Percentiles rank a stretch among this genome's conserved stretches.
Conservation (phyloP, 202 grass and related monocot genomes). For the Dendrocalamus latiflorus region DNA sequence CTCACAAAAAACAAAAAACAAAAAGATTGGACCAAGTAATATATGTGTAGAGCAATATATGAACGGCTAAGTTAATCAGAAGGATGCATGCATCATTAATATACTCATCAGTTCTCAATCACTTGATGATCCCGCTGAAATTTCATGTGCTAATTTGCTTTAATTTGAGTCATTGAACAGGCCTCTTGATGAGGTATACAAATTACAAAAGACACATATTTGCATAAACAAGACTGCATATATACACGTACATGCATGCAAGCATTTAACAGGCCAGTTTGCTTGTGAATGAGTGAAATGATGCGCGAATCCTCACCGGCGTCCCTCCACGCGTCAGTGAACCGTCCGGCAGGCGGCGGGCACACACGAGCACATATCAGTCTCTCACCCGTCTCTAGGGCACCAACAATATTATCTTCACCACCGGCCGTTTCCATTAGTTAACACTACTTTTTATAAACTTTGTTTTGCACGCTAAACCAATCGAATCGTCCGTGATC, state of each 20-base stretch:
- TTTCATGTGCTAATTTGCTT: too few species aligned
- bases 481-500: conserved; percentile 8
- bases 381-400: conserved; percentile 20
- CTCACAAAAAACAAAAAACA: too few species aligned
- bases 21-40: too few species aligned
- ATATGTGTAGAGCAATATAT: neutral
- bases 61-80: too few species aligned
- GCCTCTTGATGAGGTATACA: too few species aligned
- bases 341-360: conserved; percentile 32
- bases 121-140: too few species aligned
- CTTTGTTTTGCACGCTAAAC: conserved; percentile 34
- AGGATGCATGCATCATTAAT: too few species aligned
- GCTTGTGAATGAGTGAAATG: neutral
- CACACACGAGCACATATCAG: neutral
- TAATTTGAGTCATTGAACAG: too few species aligned
- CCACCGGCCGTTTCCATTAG: conserved; percentile 28
- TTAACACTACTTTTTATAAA: conserved; percentile 24
- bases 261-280: neutral
- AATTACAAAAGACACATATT: too few species aligned
- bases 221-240: neutral
- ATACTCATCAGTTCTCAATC: too few species aligned
- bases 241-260: neutral
- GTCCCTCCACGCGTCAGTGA: conserved; percentile 34
- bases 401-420: conserved; percentile 50
- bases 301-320: neutral